Base-by-base conservation (phyloP, 495 filamentous ascomycete species). In the Xylaria nigripes region DNA sequence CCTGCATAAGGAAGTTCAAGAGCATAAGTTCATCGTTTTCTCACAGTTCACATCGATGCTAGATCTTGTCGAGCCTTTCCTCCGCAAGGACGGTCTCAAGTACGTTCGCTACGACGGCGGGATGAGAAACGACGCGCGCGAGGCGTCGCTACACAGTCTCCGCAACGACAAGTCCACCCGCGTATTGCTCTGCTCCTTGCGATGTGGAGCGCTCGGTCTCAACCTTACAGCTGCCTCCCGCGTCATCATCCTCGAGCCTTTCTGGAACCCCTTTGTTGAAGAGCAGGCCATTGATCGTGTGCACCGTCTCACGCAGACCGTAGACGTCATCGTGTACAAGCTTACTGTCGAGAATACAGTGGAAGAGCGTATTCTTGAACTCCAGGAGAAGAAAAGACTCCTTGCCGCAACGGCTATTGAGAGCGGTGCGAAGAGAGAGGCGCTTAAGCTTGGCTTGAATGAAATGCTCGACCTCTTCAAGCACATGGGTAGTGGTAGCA, bases 271-370 rank as follows among this genome's bases (percentile, higher is more conserved):
- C 73, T 98, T 98, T 60, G 87, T 97, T 23, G 93, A 98, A 77
- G 93, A 96, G 68, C 93, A 97, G 76, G 93, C 93, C 9, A 98
- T 98, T 60, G 93, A 98, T 67, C 90, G 93, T 41, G 93, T 98
- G 43, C 93, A 98, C 60, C 88, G 93, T 10, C 82, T 98, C 40
- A 96, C 93, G 50, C 93, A 98, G 70, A 95, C 89, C 13, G 74
- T 87, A 13, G 91, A 96, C 63, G 93, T 98, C 36, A 81, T 89
- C 21, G 90, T 98, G 50, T 98, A 95, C 76, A 91, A 90, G 58
- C 77, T 98, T 58, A 95, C 90, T 12, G 81, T 98, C 56, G 79
- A 79, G 50, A 77, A 81, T 51, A 88, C 87, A 1, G 92, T 98
- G 18, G 93, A 98, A 72, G 91, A 91, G 59, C 81, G 90, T 45